Evolutionary conservation across 169 alveolate genomes (phyloP), one percentile per base, ranked within the genome.

Genomic region (Plasmodium knowlesi): DNA sequence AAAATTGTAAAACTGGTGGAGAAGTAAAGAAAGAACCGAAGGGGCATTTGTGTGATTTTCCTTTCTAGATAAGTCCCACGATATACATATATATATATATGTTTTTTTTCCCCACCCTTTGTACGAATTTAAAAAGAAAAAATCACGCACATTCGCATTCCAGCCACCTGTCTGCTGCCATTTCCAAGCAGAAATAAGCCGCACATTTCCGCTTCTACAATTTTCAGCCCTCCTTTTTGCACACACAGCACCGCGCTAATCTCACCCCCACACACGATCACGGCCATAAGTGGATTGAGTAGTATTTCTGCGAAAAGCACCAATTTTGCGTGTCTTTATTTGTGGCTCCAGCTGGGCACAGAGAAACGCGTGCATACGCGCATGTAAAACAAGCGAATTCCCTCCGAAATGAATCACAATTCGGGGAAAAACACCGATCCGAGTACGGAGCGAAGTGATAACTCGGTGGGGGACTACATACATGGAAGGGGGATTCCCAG

Each of bases 1-100:
- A 5, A 96, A 43, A 92, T 94, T 82, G 96, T 93, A 79, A 81
- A 90, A 34, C 93, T 53, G 79, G 96, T 89, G 92, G 84, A 54
- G 92, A 22, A 16, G 73, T 9, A 57, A 57, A 57, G 30, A n/a
- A 57, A 8, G 73, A 57, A 16, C 22, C 22, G 30, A 57, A 57
- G n/a, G 22, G 30, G 30, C 73, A 57, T 12, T 57, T 57, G 22
- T 57, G 30, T 57, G 30, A 57, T 16, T 57, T 54, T 22, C 73
- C 30, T n/a, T 57, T 16, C 14, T 57, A 57, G 28, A 57, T 57
- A 57, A 57, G 22, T 22, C 73, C 3, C 3, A 57, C 73, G 3
- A 43, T 43, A 43, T 43, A 43, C 9, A 43, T 43, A 37, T 37
- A 37, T 37, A 37, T 54, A 4, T 14, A 2, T 54, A 3, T 19